Base-by-base conservation (phyloP, 441 rosid species). In the Francoa sonchifolia region DNA sequence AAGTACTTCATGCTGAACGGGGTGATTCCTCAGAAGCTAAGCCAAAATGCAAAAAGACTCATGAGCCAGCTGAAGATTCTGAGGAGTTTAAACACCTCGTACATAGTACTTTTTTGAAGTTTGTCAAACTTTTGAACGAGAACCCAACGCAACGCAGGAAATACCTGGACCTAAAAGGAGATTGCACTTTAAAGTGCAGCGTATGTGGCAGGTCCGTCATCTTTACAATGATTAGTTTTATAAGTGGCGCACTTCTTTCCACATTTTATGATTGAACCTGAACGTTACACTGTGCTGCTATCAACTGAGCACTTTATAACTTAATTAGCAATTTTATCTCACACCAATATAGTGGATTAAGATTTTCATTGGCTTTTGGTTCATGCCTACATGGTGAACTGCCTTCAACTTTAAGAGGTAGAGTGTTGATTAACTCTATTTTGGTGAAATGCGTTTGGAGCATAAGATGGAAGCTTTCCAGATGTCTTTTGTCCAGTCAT, bases 181-280 rank as follows among this genome's bases (percentile, higher is more conserved):
- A 20, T 8, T 55, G 50, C 29, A 18, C 36, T 28, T 32, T 68
- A 33, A 68, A 55, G 47, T 77, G 85, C 53, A 37, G 55, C 29
- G 45, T 73, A n/a, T 73, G 78, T 54, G 61, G 68, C 70, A 73
- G 74, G 80, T 71, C 48, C 32, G 67, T 58, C 27, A 11, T 46
- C 38, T 45, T 19, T 19, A 14, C 31, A 14, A 1, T 6, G 8
- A 16, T 32, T 8, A 54, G 47, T 30, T 58, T 47, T 8, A 14
- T 18, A 33, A 20, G 18, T 12, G 36, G 27, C n/a, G 11, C n/a
- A 36, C 14, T 39, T 38, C 34, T 2, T 17, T 34, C 31, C 37
- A 30, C 18, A 8, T 37, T 34, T 8, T 55, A 17, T 35, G n/a
- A 12, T 21, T 46, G 41, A 32, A 44, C 37, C 19, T 26, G 11